Evolutionary conservation across 108 stramenopile species (phyloP).

Genomic region (Mediolabrus comicus): DNA sequence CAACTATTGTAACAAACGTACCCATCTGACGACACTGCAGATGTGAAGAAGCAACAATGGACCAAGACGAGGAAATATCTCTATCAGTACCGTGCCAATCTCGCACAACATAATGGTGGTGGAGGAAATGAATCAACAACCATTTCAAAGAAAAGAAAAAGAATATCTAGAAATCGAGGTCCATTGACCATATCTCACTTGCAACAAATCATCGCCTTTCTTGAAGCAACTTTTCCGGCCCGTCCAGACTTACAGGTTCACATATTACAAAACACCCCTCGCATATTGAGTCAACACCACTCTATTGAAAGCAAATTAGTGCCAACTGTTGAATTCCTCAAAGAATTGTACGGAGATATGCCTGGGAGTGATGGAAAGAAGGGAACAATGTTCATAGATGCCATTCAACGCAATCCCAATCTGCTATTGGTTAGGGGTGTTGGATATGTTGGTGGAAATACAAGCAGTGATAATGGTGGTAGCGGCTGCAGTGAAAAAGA

Average conservation of each 20-base stretch:
- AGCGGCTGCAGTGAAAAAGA: background rate
- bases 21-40: background rate
- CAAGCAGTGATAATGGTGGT: background rate
- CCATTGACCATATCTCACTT: conserved; percentile 42
- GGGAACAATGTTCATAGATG: conserved; percentile 55
- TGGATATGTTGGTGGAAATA: conserved; percentile 44
- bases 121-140: background rate
- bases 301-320: conserved; percentile 48
- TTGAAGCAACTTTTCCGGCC: conserved; percentile 39
- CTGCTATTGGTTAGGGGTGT: conserved; percentile 68
- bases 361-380: conserved; percentile 13
- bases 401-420: conserved; percentile 69
- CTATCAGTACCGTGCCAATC: conserved; percentile 51
- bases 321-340: conserved; percentile 74
- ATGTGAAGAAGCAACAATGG: conserved; percentile 40
- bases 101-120: background rate
- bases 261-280: conserved; percentile 59
- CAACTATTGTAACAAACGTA: conserved; percentile 28
- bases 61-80: conserved; percentile 57
- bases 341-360: conserved; percentile 57
- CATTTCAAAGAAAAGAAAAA: conserved; percentile 4
- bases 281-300: conserved; percentile 65
- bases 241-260: conserved; percentile 31
- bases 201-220: conserved; percentile 55
- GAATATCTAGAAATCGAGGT: conserved; percentile 10